Evolutionary conservation across 2,329 filamentous ascomycete genomes (phyloP), one percentile per base, ranked within the genome.

Genomic region (Blastomyces parvus): DNA sequence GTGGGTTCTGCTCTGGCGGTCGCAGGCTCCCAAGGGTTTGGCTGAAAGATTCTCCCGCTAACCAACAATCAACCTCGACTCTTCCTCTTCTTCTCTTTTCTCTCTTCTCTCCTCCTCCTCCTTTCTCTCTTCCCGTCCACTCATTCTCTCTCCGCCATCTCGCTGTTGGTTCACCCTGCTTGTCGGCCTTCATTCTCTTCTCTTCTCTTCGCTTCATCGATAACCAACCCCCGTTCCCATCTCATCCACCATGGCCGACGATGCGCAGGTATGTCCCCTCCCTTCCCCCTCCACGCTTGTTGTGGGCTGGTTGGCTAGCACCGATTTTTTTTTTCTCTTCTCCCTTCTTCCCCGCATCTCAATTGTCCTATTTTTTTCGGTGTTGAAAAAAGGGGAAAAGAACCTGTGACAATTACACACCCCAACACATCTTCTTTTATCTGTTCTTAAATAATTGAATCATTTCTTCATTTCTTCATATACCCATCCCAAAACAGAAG

Each of bases 181-280:
- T 62, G 64, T 65, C 66, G 65, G 69, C 67, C 65, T 68, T 65
- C 30, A 30, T 30, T 30, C 30, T 30, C 61, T 63, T 65, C 9
- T 53, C 25, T n/a, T 33, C 46, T 50, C 30, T 2, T 22, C n/a
- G n/a, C n/a, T n/a, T n/a, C n/a, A n/a, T n/a, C n/a, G 25, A 66
- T 64, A 30, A 30, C 65, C 67, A 67, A 6, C 22, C 17, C 61
- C 62, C 62, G 68, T 61, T 62, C n/a, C 46, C 48, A 63, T 64
- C 63, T 60, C 61, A 42, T 72, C 78, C 81, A 85, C 75, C 75
- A 87, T 87, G 85, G 83, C 84, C 77, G 84, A 86, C 77, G 85
- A 87, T 74, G 82, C 83, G 71, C 83, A 85, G 82, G 85, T 87
- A 83, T 74, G 83, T 76, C 65, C 64, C 64, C 30, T 55, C 52